A percentile compares a stretch with the other conserved stretches of the same genome.
Evolutionary conservation across 352 stramenopile genomes (phyloP).

Genomic region (Blastocystis sp.): DNA sequence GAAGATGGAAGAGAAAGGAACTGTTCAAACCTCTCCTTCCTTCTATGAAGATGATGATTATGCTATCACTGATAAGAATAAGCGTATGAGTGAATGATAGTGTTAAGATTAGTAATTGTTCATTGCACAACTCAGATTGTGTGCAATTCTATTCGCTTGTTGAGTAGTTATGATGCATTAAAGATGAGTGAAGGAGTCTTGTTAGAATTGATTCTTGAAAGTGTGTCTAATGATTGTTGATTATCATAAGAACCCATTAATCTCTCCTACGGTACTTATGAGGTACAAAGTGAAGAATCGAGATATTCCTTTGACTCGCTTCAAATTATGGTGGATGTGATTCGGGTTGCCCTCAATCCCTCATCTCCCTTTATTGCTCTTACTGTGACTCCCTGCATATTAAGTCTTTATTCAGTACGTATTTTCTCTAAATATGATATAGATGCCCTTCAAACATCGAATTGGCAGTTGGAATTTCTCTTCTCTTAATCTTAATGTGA

Average conservation of each 20-base stretch:
- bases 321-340: slow-evolving; percentile 14
- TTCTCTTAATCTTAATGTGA: slow-evolving; percentile 25
- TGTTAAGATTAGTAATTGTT: neutral
- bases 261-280: slow-evolving; percentile 12
- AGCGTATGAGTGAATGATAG: neutral
- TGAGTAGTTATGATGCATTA: slow-evolving; percentile 20
- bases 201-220: neutral
- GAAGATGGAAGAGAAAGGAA: neutral
- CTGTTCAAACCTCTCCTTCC: neutral
- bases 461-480: neutral
- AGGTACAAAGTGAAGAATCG: neutral
- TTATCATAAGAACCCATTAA: slow-evolving; percentile 11
- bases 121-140: slow-evolving; percentile 9
- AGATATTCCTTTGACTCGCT: neutral
- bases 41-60: slow-evolving; percentile 24
- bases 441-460: slow-evolving; percentile 22
- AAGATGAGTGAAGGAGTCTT: neutral
- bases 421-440: neutral
- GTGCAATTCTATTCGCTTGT: neutral
- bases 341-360: neutral
- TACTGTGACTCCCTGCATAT: neutral
- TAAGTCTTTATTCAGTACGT: slow-evolving; percentile 8
- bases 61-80: neutral
- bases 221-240: neutral
- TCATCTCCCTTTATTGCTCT: neutral